phyloP scores from a whole-genome alignment of 371 early-diverging fungal genomes.

The Ecytonucleospora hepatopenaei region DNA sequence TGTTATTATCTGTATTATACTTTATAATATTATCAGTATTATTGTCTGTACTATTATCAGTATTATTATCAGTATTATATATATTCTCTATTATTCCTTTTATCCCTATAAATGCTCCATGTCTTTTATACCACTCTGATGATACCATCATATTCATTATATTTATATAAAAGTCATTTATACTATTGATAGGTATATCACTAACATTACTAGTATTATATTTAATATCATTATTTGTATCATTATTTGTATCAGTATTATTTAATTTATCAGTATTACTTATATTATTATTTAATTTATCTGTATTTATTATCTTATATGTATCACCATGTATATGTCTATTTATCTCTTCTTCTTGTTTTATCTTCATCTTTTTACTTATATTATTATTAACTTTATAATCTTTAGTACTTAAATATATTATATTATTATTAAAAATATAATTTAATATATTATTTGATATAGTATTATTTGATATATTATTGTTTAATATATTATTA shows the following conservation, averaged over 20 bases:
- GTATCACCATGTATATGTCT: too few species aligned
- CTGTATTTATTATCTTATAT: too few species aligned
- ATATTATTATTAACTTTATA: not conserved
- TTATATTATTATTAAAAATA: not conserved
- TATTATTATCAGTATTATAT: not conserved
- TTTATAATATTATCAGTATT: not conserved
- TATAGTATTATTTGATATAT: not conserved
- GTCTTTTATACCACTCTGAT: constrained; percentile 51
- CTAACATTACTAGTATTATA: constrained; percentile 22
- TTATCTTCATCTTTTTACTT: not conserved
- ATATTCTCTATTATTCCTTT: not conserved
- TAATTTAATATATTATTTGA: not conserved
- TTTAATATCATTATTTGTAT: constrained; percentile 2
- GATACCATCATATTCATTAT: constrained; percentile 37
- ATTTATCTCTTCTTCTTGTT: too few species aligned
- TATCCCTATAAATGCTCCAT: constrained; percentile 41
- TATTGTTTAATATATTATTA: too few species aligned
- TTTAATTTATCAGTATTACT: too few species aligned
- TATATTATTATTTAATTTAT: too few species aligned
- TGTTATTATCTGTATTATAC: not conserved
- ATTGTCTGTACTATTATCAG: not conserved
- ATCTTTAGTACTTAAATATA: not conserved
- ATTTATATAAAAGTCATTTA: constrained; percentile 37
- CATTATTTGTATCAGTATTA: constrained; percentile 16
- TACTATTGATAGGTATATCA: constrained; percentile 42